A percentile compares a stretch with the other conserved stretches of the same genome.
These are phyloP conservation scores for Aspergillus funiculosus DNA, from an alignment of 495 filamentous ascomycete genomes.

Conservation along the genomic window DNA sequence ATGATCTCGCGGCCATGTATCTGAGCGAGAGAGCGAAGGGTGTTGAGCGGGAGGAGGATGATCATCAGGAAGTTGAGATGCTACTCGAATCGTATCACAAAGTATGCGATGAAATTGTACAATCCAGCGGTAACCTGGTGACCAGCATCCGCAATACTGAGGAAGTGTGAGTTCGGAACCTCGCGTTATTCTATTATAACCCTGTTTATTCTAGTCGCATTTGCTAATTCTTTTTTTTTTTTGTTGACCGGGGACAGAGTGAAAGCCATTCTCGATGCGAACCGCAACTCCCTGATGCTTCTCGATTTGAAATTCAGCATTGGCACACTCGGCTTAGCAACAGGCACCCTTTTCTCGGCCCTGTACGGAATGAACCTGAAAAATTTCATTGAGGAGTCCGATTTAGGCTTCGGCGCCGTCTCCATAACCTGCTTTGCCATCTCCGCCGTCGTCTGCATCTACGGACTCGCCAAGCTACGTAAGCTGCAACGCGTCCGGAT, in stretches of 20 bases:
- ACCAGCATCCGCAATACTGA: constrained; percentile 97
- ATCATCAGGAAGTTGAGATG: constrained; percentile 97
- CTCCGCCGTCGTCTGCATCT: constrained; percentile 67
- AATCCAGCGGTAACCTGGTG: constrained; percentile 85
- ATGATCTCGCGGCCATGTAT: constrained; percentile 94
- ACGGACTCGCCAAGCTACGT: constrained; percentile 74
- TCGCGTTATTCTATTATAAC: not conserved
- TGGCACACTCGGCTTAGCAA: constrained; percentile 82
- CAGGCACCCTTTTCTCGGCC: constrained; percentile 91
- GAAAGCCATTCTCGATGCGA: constrained; percentile 92
- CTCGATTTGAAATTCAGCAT: constrained; percentile 96
- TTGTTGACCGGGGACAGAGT: constrained; percentile 53
- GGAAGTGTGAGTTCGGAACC: constrained; percentile 89
- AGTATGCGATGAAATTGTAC: constrained; percentile 95
- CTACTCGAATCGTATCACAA: constrained; percentile 96
- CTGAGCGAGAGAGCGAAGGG: constrained; percentile 78
- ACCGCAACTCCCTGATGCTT: constrained; percentile 97
- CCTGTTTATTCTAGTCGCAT: constrained; percentile 9
- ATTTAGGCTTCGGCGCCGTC: constrained; percentile 76
- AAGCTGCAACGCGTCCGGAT: constrained; percentile 88
- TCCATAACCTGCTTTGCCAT: constrained; percentile 64
- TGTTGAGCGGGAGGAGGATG: constrained; percentile 67
- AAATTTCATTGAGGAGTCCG: constrained; percentile 97
- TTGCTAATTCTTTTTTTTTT: not conserved
- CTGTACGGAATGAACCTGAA: constrained; percentile 99